These are phyloP conservation scores for Boletus speciosus DNA, from an alignment of 768 basidiomycete species.

Conservation along the genomic window DNA sequence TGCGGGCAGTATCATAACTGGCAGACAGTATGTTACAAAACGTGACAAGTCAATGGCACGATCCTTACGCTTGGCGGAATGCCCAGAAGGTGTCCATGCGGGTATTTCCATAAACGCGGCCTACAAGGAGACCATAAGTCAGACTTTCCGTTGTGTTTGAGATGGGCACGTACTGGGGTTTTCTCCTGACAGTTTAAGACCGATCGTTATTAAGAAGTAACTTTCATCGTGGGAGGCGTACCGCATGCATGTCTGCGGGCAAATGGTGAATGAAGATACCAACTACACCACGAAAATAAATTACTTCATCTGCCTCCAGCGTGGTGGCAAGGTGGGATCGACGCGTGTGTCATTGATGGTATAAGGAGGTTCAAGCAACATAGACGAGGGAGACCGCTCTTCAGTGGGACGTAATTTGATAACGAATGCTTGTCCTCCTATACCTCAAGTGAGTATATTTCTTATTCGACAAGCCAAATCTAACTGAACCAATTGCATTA, in stretches of 20 bases:
- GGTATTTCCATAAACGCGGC: slow-evolving; percentile 30
- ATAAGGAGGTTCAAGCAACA: slow-evolving; percentile 82
- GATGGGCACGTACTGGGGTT: slow-evolving; percentile 39
- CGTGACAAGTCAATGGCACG: not conserved
- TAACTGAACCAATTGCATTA: slow-evolving; percentile 62
- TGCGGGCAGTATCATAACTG: slow-evolving; percentile 51
- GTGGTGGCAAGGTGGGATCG: slow-evolving; percentile 40
- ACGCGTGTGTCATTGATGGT: slow-evolving; percentile 47
- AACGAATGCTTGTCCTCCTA: slow-evolving; percentile 86
- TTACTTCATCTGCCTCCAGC: slow-evolving; percentile 84
- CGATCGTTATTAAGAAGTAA: not conserved
- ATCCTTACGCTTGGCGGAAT: slow-evolving; percentile 47
- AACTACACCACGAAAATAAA: not conserved
- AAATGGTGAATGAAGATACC: slow-evolving; percentile 2
- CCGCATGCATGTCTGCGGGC: slow-evolving; percentile 58
- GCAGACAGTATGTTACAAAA: not conserved
- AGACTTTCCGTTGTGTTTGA: not conserved
- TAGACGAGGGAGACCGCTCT: slow-evolving; percentile 73
- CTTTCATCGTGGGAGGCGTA: slow-evolving; percentile 8
- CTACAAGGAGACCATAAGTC: slow-evolving; percentile 10
- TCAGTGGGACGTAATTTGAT: slow-evolving; percentile 78
- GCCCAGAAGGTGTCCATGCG: slow-evolving; percentile 50
- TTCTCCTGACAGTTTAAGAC: slow-evolving; percentile 35
- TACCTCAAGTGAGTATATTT: not conserved
- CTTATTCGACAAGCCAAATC: slow-evolving; percentile 21